A percentile compares a stretch with the other conserved stretches of the same genome.
These are phyloP conservation scores for Eucalyptus tenuipes DNA, from an alignment of 345 rosid species.

Conservation along the genomic window DNA sequence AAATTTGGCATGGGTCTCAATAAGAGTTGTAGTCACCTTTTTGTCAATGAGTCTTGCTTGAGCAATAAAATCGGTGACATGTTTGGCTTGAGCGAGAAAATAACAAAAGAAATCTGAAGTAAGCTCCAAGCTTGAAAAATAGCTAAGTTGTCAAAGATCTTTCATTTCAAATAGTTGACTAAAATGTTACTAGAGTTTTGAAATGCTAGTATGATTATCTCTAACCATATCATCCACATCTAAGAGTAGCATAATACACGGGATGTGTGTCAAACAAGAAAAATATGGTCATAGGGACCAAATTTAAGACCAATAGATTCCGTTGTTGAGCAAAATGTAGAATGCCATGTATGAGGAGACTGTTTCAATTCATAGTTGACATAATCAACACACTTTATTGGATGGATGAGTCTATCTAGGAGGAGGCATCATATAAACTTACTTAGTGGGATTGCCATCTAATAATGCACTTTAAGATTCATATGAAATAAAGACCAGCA, in stretches of 20 bases:
- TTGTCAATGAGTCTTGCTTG: neutral
- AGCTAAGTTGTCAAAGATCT: neutral
- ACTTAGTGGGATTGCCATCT: neutral
- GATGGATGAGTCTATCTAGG: neutral
- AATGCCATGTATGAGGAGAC: neutral
- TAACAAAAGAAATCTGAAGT: neutral
- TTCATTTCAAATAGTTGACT: neutral
- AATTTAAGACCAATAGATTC: neutral
- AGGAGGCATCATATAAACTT: neutral
- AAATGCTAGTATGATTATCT: neutral
- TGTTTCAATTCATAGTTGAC: neutral
- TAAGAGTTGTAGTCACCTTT: neutral
- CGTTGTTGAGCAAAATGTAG: neutral
- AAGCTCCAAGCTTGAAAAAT: neutral
- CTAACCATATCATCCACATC: neutral
- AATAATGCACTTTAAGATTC: neutral
- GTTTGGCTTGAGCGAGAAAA: neutral
- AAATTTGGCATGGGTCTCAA: neutral
- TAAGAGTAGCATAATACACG: neutral
- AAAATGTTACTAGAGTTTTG: neutral
- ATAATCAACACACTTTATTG: neutral
- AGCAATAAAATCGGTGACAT: neutral
- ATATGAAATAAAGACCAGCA: neutral
- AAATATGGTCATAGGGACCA: neutral
- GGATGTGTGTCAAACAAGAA: neutral